These are phyloP conservation scores for Halteria grandinella DNA, from an alignment of 73 alveolate species.

Conservation along the genomic window DNA sequence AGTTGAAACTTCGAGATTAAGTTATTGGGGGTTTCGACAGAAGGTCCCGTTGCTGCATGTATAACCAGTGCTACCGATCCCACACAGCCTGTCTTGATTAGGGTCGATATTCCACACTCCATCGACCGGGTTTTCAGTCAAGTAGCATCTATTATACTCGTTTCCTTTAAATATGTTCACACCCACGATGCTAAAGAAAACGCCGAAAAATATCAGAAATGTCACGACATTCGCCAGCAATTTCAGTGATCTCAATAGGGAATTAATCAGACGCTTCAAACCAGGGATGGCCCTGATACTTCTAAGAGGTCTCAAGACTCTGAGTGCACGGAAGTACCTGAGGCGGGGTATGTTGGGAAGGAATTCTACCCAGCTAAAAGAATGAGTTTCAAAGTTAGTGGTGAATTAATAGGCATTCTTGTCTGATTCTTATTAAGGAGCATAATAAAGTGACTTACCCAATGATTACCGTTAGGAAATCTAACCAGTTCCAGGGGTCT, in stretches of 20 bases:
- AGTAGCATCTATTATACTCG: constrained; percentile 8
- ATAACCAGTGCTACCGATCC: constrained; percentile 24
- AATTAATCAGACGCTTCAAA: background rate
- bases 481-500: no score
- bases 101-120: constrained; percentile 56
- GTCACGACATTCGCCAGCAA: background rate
- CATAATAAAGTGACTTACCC: no score
- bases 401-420: no score
- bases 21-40: no score
- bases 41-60: no score
- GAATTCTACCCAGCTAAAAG: no score
- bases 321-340: no score
- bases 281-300: constrained; percentile 8
- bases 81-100: constrained; percentile 15
- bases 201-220: background rate
- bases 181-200: constrained; percentile 16
- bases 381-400: no score
- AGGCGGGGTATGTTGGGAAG: no score
- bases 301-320: constrained; percentile 30
- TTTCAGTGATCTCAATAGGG: background rate
- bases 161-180: background rate
- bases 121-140: constrained; percentile 23
- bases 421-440: no score
- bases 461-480: no score
- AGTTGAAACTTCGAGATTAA: no score